These are phyloP conservation scores for Populus trichocarpa DNA, from an alignment of 441 rosid genomes.

Conservation along the genomic window DNA sequence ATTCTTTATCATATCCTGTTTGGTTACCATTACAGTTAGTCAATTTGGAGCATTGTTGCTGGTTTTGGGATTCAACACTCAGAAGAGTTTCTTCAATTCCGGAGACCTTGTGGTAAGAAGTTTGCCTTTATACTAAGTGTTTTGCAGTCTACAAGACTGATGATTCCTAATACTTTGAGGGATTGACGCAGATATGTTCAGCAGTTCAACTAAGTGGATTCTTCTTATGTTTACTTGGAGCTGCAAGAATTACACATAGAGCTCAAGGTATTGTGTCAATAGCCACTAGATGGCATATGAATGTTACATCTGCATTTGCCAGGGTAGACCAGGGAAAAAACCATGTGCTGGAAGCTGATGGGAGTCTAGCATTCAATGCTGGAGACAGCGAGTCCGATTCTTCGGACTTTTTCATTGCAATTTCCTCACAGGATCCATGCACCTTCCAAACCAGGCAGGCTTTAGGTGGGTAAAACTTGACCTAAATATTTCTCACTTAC, in stretches of 20 bases:
- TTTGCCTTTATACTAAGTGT: neutral
- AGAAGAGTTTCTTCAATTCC: conserved; percentile 68
- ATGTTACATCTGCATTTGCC: conserved; percentile 39
- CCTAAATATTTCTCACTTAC: neutral
- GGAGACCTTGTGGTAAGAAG: conserved; percentile 64
- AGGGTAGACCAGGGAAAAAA: conserved; percentile 25
- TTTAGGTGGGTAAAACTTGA: conserved; percentile 40
- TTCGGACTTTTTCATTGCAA: conserved; percentile 35
- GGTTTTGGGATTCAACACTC: conserved; percentile 46
- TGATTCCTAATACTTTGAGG: neutral
- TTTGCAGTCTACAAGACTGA: neutral
- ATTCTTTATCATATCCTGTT: conserved; percentile 53
- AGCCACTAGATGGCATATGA: conserved; percentile 79
- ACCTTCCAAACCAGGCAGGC: conserved; percentile 64
- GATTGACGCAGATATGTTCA: conserved; percentile 58
- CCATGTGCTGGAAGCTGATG: conserved; percentile 4
- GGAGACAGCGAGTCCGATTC: conserved; percentile 33
- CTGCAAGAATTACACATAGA: conserved; percentile 85
- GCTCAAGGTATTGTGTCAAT: conserved; percentile 70
- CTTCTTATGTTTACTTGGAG: conserved; percentile 74
- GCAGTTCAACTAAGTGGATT: conserved; percentile 71
- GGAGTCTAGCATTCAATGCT: neutral
- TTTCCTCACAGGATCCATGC: conserved; percentile 35
- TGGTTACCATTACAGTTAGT: conserved; percentile 52
- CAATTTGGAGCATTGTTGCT: conserved; percentile 62